Evolutionary conservation across 139 green algal genomes (phyloP).

Genomic region (Bryopsis sp.): DNA sequence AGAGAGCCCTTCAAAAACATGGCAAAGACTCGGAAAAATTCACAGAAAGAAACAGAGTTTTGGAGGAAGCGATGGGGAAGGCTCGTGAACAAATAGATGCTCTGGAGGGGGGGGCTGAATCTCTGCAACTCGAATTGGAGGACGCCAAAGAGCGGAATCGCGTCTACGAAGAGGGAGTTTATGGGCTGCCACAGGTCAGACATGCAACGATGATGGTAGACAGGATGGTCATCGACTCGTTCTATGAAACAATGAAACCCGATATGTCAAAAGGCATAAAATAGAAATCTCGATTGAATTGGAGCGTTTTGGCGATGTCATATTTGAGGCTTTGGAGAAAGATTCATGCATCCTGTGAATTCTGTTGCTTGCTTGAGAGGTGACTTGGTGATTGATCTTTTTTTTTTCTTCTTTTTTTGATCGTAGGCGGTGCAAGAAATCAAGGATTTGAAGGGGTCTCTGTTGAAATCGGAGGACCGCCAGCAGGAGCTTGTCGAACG

Average conservation of each 20-base stretch:
- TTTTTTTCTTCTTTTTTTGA: too few relatives aligned
- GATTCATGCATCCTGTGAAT: too few relatives aligned
- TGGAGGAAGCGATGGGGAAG: constrained; percentile 11
- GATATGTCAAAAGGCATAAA: too few relatives aligned
- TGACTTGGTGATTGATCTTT: background rate
- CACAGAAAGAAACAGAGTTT: background rate
- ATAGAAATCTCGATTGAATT: too few relatives aligned
- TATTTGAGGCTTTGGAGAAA: too few relatives aligned
- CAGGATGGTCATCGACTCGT: background rate
- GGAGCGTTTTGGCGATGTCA: too few relatives aligned
- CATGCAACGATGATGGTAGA: background rate
- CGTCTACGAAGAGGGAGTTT: constrained; percentile 53
- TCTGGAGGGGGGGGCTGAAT: constrained; percentile 15
- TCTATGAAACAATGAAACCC: background rate
- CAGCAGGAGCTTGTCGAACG: constrained; percentile 28
- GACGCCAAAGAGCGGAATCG: constrained; percentile 24
- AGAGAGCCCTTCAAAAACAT: constrained; percentile 42
- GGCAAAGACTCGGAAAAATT: background rate
- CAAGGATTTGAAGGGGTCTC: constrained; percentile 36
- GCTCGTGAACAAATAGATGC: background rate
- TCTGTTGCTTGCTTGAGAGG: too few relatives aligned
- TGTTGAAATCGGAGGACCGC: constrained; percentile 33
- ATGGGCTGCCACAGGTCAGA: constrained; percentile 49
- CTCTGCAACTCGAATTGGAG: constrained; percentile 21
- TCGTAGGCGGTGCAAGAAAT: constrained; percentile 50